Evolutionary conservation across 208 protist species (phyloP), one percentile per base, ranked within the genome.

Genomic region (Trypanosoma scelopori): DNA sequence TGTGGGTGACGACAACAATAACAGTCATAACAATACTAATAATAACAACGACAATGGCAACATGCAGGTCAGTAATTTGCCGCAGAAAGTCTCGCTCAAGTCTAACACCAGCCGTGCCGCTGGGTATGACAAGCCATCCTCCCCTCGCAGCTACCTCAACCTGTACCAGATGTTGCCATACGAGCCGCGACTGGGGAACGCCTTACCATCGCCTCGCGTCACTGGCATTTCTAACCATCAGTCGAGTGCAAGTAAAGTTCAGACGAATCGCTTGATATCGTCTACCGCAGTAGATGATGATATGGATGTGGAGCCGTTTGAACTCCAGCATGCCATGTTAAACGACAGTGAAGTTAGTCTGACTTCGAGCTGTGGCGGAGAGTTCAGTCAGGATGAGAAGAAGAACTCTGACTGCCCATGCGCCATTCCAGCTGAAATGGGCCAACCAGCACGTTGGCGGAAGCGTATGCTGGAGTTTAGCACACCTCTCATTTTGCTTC

Each of bases 401-500:
- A 22, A 27, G 16, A 13, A 0, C 32, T 20, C 25, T 53, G 5
- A 13, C 16, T 6, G 7, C 32, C 18, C 18, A 39, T 27, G 53
- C 15, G 22, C 16, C 18, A 32, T 67, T 56, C 84, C 85, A 9
- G 83, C 82, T 23, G 66, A 78, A 23, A 74, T 76, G 37, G 89
- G 85, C 22, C 22, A 67, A 37, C 79, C 89, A 22, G 61, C 59
- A 9, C 56, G 76, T 18, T 81, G 79, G 74, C 83, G 85, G 41
- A 84, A 87, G 48, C 65, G 68, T 0, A 39, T 76, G 0, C 25
- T 81, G 20, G 61, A 94, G 57, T 94, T 94, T 53, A 80, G 74
- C 46, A 71, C 82, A 37, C 28, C 76, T 18, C 74, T 91, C 28
- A 89, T 92, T 79, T 47, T 85, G 42, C 65, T 92, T 53, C 76